Conservation (phyloP, 148 eudicot species). For the Rhododendron ovatum region DNA sequence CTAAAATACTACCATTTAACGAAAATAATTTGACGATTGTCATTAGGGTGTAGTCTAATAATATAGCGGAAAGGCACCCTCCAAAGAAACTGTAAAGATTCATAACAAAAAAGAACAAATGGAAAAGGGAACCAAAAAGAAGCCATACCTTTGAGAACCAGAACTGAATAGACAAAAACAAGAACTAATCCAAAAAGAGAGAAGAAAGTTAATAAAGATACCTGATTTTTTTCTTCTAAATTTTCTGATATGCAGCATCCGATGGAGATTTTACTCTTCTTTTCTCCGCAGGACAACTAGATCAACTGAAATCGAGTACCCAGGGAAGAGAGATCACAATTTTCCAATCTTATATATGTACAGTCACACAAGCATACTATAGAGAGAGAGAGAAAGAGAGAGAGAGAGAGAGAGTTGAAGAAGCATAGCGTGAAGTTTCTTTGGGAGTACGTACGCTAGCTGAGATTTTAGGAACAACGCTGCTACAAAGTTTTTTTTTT, state of each 20-base stretch:
- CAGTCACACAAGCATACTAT: too few relatives aligned
- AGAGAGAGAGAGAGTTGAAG: too few relatives aligned
- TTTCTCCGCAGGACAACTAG: neutral
- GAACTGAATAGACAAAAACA: neutral
- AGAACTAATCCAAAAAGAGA: neutral
- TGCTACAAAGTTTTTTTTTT: too few relatives aligned
- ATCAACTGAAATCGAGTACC: neutral
- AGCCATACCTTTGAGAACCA: neutral
- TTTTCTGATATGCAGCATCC: neutral
- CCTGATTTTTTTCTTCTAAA: neutral
- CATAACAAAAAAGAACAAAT: neutral
- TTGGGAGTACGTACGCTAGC: too few relatives aligned
- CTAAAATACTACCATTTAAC: neutral
- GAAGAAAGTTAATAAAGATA: neutral
- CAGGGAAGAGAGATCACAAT: too few relatives aligned
- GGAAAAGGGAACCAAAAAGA: neutral
- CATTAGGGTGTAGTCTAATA: neutral
- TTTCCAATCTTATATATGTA: too few relatives aligned
- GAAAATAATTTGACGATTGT: too few relatives aligned
- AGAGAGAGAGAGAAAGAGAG: too few relatives aligned
- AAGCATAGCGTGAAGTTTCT: too few relatives aligned
- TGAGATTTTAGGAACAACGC: too few relatives aligned
- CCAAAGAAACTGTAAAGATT: neutral
- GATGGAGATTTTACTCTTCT: neutral
- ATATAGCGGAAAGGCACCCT: too few relatives aligned